Evolutionary conservation across 192 early-diverging fungal species (phyloP).

Genomic region (Funneliformis mosseae): DNA sequence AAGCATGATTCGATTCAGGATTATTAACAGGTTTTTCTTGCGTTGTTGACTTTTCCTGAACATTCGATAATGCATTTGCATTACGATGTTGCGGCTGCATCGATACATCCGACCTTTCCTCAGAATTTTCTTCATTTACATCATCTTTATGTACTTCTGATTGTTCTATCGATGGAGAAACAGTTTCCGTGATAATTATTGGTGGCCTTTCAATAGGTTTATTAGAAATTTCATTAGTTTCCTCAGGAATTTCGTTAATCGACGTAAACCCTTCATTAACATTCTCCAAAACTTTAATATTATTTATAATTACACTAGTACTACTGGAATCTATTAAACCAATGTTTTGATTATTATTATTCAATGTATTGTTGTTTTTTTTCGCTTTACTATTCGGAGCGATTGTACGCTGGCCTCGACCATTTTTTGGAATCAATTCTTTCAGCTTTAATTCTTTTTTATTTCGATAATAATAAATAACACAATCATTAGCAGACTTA

Average conservation of each 20-base stretch:
- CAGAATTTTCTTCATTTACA: background rate
- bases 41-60: background rate
- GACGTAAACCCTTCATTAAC: background rate
- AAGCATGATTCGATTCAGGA: background rate
- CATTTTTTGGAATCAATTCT: constrained; percentile 58
- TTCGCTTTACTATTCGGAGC: constrained; percentile 52
- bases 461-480: constrained; percentile 77
- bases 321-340: background rate
- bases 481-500: constrained; percentile 72
- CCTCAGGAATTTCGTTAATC: background rate
- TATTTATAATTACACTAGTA: background rate
- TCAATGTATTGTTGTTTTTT: constrained; percentile 40
- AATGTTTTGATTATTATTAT: background rate
- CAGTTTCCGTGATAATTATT: background rate
- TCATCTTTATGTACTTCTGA: background rate
- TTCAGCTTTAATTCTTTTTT: constrained; percentile 76
- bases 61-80: background rate
- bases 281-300: background rate
- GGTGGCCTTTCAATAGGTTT: background rate
- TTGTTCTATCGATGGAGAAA: background rate
- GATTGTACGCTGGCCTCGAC: constrained; percentile 41
- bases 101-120: background rate
- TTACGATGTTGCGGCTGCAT: background rate
- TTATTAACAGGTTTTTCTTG: background rate
- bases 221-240: background rate